A percentile compares a stretch with the other conserved stretches of the same genome.
Conservation (phyloP, 345 rosid genomes). For the Schrenkiella parvula region DNA sequence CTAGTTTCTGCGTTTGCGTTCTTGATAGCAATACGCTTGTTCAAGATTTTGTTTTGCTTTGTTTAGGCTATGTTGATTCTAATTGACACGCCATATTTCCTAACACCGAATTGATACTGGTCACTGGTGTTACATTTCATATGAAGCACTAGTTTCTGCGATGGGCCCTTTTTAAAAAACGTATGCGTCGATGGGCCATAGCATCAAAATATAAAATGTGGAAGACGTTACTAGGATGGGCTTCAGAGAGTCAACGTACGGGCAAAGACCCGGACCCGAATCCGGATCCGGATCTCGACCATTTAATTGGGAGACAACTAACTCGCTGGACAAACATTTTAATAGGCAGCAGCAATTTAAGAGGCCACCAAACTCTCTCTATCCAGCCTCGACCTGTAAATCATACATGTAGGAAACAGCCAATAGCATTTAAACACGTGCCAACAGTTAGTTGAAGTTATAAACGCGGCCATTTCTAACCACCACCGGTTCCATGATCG, state of each 20-base stretch:
- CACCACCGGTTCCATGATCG: constrained; percentile 17
- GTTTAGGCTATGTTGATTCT: background rate
- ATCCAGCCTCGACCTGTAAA: background rate
- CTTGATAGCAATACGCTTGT: background rate
- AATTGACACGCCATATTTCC: background rate
- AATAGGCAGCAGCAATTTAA: background rate
- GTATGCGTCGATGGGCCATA: background rate
- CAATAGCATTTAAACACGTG: background rate
- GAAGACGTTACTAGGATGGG: background rate
- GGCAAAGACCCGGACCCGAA: background rate
- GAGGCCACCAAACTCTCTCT: constrained; percentile 21
- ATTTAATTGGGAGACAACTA: constrained; percentile 12
- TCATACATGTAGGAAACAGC: background rate
- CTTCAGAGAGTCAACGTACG: background rate
- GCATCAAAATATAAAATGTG: background rate
- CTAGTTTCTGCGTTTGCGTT: background rate
- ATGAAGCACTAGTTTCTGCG: background rate
- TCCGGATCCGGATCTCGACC: background rate
- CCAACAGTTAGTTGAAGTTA: background rate
- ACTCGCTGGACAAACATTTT: background rate
- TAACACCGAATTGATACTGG: too few species aligned
- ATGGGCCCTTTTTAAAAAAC: background rate
- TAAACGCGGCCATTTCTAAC: constrained; percentile 8
- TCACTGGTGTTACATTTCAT: background rate
- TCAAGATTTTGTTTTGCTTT: background rate